These are phyloP conservation scores for Cystobasidium onofrii DNA, from an alignment of 768 basidiomycete species.

Conservation along the genomic window DNA sequence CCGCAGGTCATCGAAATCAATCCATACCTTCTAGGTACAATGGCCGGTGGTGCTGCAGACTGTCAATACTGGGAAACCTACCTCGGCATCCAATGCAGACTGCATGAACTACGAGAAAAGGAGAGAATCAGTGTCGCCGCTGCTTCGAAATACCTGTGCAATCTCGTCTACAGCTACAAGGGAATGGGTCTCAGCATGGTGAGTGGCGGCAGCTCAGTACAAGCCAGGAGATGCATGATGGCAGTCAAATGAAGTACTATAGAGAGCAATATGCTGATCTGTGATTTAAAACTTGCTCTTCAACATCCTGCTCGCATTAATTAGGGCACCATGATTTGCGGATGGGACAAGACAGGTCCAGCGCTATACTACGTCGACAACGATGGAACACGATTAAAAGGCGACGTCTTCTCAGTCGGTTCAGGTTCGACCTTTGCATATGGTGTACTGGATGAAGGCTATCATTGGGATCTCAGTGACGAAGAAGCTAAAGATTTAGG, in stretches of 20 bases:
- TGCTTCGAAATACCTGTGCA: conserved; percentile 92
- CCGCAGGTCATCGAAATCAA: conserved; percentile 87
- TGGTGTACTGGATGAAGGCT: conserved; percentile 92
- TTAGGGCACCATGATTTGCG: conserved; percentile 99
- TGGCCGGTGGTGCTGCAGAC: conserved; percentile 99
- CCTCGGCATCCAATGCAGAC: conserved; percentile 90
- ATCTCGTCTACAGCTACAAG: conserved; percentile 95
- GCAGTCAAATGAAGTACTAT: too few species aligned
- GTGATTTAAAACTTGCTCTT: background rate
- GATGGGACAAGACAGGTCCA: conserved; percentile 98
- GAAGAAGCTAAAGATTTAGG: conserved; percentile 93
- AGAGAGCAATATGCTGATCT: too few species aligned
- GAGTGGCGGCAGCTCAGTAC: conserved; percentile 40
- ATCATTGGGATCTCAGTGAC: conserved; percentile 82
- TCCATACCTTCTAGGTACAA: conserved; percentile 94
- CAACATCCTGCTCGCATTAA: background rate
- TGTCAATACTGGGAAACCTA: conserved; percentile 99
- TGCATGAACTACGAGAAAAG: conserved; percentile 87
- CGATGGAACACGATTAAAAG: conserved; percentile 88
- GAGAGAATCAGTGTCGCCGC: conserved; percentile 99
- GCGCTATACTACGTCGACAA: conserved; percentile 96
- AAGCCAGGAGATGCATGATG: too few species aligned
- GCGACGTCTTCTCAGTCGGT: conserved; percentile 96
- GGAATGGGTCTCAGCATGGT: conserved; percentile 99
- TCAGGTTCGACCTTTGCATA: conserved; percentile 99